A percentile compares a stretch with the other conserved stretches of the same genome.
These are phyloP conservation scores for Azolla pinnata DNA, from an alignment of 75 land plant species.

Conservation along the genomic window DNA sequence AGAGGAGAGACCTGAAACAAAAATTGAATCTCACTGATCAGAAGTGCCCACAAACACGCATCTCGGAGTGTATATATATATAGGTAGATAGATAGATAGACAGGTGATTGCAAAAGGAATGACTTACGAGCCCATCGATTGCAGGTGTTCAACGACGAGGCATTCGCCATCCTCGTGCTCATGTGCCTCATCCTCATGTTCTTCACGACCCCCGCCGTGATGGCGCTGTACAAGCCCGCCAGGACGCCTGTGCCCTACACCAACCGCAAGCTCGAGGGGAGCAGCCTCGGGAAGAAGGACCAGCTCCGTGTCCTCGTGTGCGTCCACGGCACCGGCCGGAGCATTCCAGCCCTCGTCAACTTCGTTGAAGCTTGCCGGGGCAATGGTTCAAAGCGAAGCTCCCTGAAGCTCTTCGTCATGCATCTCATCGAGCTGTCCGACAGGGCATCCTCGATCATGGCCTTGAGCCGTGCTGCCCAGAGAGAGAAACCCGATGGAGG, in stretches of 20 bases:
- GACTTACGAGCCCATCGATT: background rate
- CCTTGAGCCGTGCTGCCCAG: constrained; percentile 1
- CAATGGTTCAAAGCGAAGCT: background rate
- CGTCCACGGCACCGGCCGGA: constrained; percentile 36
- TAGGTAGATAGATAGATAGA: too few species aligned
- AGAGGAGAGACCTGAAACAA: constrained; percentile 9
- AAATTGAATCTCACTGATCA: background rate
- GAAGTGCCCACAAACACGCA: background rate
- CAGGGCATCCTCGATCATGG: constrained; percentile 13
- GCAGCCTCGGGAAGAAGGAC: constrained; percentile 16
- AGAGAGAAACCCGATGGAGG: background rate
- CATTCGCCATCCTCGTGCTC: constrained; percentile 16
- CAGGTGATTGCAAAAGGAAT: too few species aligned
- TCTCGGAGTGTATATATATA: too few species aligned
- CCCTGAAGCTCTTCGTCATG: constrained; percentile 38
- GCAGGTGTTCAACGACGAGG: constrained; percentile 12
- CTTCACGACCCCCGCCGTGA: constrained; percentile 25
- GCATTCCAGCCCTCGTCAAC: constrained; percentile 37
- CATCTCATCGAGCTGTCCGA: constrained; percentile 62
- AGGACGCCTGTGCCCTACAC: constrained; percentile 10
- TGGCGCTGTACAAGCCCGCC: constrained; percentile 24
- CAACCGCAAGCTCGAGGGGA: constrained; percentile 13
- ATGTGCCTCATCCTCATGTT: constrained; percentile 32
- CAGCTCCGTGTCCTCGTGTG: constrained; percentile 47
- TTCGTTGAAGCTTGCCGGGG: constrained; percentile 34